Percentiles rank a stretch among this genome's conserved stretches.
Conservation (phyloP, 805 yeast genomes). For the Suhomyces emberorum region DNA sequence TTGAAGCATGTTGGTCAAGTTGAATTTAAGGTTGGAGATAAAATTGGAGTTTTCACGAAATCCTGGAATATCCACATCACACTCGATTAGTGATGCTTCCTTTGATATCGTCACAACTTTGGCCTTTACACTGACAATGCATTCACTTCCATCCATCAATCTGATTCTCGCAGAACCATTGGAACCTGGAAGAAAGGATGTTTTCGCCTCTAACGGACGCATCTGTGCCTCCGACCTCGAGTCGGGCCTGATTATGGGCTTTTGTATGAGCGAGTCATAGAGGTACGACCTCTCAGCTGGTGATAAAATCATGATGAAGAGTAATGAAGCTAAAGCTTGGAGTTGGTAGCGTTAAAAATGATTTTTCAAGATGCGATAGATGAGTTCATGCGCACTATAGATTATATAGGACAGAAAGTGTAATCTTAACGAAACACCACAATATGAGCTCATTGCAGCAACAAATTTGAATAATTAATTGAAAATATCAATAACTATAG, state of each 20-base stretch:
- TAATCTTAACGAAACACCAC: no score
- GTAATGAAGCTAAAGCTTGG: not conserved
- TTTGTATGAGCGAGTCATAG: slow-evolving; percentile 60
- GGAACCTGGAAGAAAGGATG: slow-evolving; percentile 78
- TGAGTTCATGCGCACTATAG: no score
- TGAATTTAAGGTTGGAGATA: slow-evolving; percentile 59
- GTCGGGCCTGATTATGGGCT: slow-evolving; percentile 78
- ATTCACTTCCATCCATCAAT: slow-evolving; percentile 87
- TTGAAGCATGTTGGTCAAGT: slow-evolving; percentile 51
- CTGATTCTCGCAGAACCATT: slow-evolving; percentile 91
- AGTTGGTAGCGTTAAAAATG: not conserved
- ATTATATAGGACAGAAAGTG: no score
- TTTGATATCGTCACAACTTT: slow-evolving; percentile 55
- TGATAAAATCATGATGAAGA: slow-evolving; percentile 58
- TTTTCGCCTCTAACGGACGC: slow-evolving; percentile 80
- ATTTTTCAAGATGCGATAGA: no score
- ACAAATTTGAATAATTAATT: no score
- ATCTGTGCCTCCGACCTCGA: slow-evolving; percentile 72
- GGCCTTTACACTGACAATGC: slow-evolving; percentile 86
- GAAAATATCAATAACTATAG: no score
- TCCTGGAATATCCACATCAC: slow-evolving; percentile 81
- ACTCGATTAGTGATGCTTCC: slow-evolving; percentile 54
- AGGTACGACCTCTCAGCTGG: slow-evolving; percentile 76
- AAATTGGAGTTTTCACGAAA: slow-evolving; percentile 75
- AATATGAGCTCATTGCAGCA: no score